Evolutionary conservation across 1,284 basidiomycete genomes (phyloP), one percentile per base, ranked within the genome.

Genomic region (Pseudozyma sp.): DNA sequence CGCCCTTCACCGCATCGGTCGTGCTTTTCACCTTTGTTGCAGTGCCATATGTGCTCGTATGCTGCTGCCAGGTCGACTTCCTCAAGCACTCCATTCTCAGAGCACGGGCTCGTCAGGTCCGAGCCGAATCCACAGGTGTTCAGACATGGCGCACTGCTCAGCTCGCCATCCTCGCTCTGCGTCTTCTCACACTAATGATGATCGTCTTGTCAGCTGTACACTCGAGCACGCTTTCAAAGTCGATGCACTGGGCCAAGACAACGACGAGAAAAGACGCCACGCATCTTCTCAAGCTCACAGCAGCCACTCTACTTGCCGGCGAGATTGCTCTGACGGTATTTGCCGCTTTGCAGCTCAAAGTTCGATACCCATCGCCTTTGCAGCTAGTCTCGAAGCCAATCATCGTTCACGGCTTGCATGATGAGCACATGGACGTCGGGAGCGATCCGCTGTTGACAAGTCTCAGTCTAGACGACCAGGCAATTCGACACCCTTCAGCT

Each of bases 351-450:
- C 55, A 52, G 21, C 59, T 72, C 4, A 34, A 52, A 25, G 35
- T 72, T 2, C 56, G 47, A 3, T 34, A 58, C 42, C 63, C 72
- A 11, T n/a, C 63, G 1, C 49, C 69, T 2, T 38, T 75, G 42
- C 59, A 65, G 16, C 58, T 75, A 1, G 72, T 75, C 5, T 75
- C 72, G 9, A 50, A 52, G 31, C 72, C 72, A 1, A 53, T 63
- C 35, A n/a, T 50, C 1, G 49, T 57, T 12, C 39, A 43, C 13
- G 50, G 19, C 16, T 9, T 2, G 2, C 11, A 7, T 3, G 21
- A 42, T n/a, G 38, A 52, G 14, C 18, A n/a, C 10, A n/a, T 36
- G 3, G 44, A 40, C 12, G 19, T 48, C 1, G 42, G 18, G 1
- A 38, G 44, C 11, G 57, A 64, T 35, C 57, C 67, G 6, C 56